Evolutionary conservation across 352 stramenopile species (phyloP).

Genomic region (Pythium oligandrum): DNA sequence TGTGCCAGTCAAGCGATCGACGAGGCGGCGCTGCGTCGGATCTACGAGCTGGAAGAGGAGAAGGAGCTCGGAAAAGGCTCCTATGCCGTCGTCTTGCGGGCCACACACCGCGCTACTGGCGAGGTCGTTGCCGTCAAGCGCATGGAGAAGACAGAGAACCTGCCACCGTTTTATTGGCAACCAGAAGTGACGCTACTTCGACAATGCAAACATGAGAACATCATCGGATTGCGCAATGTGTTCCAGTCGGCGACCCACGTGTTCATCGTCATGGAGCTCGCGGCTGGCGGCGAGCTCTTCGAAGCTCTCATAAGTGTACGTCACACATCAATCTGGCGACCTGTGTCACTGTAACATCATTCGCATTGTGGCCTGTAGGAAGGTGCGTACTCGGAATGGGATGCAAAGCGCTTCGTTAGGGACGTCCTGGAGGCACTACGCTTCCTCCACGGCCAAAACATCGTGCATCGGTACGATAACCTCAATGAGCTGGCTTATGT

Average conservation of each 20-base stretch:
- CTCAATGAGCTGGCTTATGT: too few species aligned
- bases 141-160: constrained; percentile 32
- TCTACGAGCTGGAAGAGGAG: constrained; percentile 43
- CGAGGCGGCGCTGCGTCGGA: constrained; percentile 19
- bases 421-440: constrained; percentile 56
- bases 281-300: constrained; percentile 61
- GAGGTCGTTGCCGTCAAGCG: constrained; percentile 54
- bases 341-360: background rate
- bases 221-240: constrained; percentile 45
- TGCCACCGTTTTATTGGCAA: constrained; percentile 26
- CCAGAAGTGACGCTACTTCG: constrained; percentile 45
- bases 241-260: constrained; percentile 46
- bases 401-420: constrained; percentile 38
- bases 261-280: constrained; percentile 58
- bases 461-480: constrained; percentile 52
- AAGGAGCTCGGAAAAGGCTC: constrained; percentile 37
- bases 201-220: constrained; percentile 49
- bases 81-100: constrained; percentile 48
- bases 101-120: constrained; percentile 25
- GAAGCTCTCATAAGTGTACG: constrained; percentile 49
- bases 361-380: constrained; percentile 20
- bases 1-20: too few species aligned
- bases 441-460: constrained; percentile 61
- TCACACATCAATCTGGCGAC: background rate
- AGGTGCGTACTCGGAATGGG: constrained; percentile 73